Conservation (phyloP, 2,329 filamentous ascomycete genomes). For the Epichloe elymi region DNA sequence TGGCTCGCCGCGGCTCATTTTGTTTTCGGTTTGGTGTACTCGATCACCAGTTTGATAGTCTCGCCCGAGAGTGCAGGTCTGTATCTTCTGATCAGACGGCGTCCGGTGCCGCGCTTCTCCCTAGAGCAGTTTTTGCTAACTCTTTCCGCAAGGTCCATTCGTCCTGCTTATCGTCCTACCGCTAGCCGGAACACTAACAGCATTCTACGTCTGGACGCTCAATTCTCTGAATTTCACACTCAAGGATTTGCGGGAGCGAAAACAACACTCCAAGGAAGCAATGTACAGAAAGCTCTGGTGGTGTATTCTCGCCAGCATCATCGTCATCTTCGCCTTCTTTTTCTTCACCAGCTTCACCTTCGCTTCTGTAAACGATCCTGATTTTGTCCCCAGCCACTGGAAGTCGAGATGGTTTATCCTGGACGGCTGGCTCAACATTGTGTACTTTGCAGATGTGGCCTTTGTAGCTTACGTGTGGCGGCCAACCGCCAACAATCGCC, state of each 20-base stretch:
- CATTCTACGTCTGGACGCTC: slow-evolving; percentile 97
- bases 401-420: slow-evolving; percentile 94
- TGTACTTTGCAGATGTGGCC: slow-evolving; percentile 86
- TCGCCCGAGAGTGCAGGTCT: slow-evolving; percentile 71
- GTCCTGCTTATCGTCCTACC: slow-evolving; percentile 89
- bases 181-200: slow-evolving; percentile 79
- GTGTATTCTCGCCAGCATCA: slow-evolving; percentile 82
- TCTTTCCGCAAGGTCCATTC: slow-evolving; percentile 49
- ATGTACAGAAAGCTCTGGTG: slow-evolving; percentile 99
- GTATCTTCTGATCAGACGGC: slow-evolving; percentile 10
- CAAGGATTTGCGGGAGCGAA: slow-evolving; percentile 88
- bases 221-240: slow-evolving; percentile 91
- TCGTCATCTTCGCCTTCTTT: slow-evolving; percentile 96
- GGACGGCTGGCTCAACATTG: slow-evolving; percentile 92
- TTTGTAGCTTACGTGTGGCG: slow-evolving; percentile 95
- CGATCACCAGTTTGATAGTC: slow-evolving; percentile 75
- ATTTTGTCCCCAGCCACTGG: slow-evolving; percentile 95
- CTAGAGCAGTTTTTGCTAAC: slow-evolving; percentile 9
- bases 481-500: slow-evolving; percentile 88
- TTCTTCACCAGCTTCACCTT: slow-evolving; percentile 97
- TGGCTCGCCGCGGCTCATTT: slow-evolving; percentile 88
- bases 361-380: slow-evolving; percentile 67
- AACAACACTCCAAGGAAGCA: slow-evolving; percentile 79
- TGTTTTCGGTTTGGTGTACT: slow-evolving; percentile 86
- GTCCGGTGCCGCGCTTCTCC: background rate